phyloP scores from a whole-genome alignment of 176 grass and related monocot genomes.

The Carex myosuroides region DNA sequence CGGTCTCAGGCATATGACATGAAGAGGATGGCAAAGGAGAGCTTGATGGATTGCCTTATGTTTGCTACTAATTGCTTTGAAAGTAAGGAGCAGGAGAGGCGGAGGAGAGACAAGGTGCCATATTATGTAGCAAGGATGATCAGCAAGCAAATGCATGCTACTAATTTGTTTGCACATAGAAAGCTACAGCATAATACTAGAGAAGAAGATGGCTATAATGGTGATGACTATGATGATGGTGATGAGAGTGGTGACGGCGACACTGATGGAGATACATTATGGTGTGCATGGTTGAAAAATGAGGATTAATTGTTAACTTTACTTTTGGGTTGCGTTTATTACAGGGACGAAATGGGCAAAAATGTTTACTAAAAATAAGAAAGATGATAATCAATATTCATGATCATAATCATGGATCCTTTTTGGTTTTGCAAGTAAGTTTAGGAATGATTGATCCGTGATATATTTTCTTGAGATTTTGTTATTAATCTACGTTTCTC shows the following conservation, averaged over 20 bases:
- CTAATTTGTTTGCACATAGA: neutral
- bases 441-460: neutral
- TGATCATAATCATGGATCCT: neutral
- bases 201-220: neutral
- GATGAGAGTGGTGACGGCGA: neutral
- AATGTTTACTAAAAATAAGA: neutral
- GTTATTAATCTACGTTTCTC: neutral
- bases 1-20: constrained; percentile 83
- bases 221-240: neutral
- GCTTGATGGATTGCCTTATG: constrained; percentile 80
- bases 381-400: neutral
- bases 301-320: neutral
- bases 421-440: neutral
- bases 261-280: constrained; percentile 1
- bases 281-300: neutral
- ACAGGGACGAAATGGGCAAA: neutral
- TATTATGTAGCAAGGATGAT: constrained; percentile 83
- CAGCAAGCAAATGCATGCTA: constrained; percentile 61
- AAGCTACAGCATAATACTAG: neutral
- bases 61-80: constrained; percentile 47
- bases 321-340: neutral
- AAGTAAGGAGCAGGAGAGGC: constrained; percentile 11
- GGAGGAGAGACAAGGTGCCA: constrained; percentile 39
- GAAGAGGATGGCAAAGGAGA: constrained; percentile 93
- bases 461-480: neutral